Percentiles rank a stretch among this genome's conserved stretches.
phyloP scores from a whole-genome alignment of 2,329 filamentous ascomycete species.

The Bipolaris bicolor region DNA sequence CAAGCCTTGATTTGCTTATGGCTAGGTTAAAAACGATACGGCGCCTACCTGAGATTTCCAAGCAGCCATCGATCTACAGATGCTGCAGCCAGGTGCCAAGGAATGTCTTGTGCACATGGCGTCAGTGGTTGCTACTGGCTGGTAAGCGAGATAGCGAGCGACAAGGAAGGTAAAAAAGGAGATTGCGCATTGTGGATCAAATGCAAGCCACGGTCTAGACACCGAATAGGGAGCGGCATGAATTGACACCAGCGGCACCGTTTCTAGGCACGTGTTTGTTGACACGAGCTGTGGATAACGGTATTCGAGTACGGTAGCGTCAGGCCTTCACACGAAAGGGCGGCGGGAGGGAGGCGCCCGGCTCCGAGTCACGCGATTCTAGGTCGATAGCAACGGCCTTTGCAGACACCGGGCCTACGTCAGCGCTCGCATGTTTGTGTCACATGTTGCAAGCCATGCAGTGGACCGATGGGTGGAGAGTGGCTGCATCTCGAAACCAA shows the following conservation, averaged over 20 bases:
- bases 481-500: background rate
- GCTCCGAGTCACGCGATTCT: conserved; percentile 14
- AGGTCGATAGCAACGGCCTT: conserved; percentile 4
- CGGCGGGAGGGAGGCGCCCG: conserved; percentile 4
- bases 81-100: conserved; percentile 11
- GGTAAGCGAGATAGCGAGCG: conserved; percentile 27
- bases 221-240: conserved; percentile 2
- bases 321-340: background rate
- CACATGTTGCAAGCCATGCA: conserved; percentile 7
- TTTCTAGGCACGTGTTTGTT: conserved; percentile 6
- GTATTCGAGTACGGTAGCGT: background rate
- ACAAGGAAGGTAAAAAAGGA: conserved; percentile 17
- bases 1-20: background rate
- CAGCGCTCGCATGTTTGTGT: conserved; percentile 15
- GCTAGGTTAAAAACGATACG: background rate
- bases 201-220: conserved; percentile 4
- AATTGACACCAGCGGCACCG: conserved; percentile 1
- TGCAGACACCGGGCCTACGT: conserved; percentile 1
- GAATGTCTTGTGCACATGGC: conserved; percentile 18
- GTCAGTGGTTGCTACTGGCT: conserved; percentile 16
- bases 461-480: conserved; percentile 6
- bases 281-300: conserved; percentile 1
- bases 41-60: background rate
- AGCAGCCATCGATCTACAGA: conserved; percentile 5
- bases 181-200: conserved; percentile 22